Evolutionary conservation across 164 flowering plant genomes (phyloP).

Genomic region (Magnolia sinica): DNA sequence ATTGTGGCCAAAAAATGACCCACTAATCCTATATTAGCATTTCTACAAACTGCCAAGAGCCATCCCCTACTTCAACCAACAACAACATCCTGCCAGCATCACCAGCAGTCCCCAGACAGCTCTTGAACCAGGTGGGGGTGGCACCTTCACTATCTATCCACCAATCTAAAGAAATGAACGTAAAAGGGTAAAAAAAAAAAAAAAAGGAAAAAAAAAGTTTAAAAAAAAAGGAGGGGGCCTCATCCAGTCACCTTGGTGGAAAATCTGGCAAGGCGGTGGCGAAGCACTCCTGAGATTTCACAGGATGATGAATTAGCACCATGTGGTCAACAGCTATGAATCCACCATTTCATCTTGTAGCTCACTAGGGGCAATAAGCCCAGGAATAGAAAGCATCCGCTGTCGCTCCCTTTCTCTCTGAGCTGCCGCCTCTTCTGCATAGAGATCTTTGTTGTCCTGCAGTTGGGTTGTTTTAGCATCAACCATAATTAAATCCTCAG

Average conservation of each 20-base stretch:
- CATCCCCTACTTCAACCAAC: conserved; percentile 36
- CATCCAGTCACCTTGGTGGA: conserved; percentile 17
- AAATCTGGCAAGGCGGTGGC: conserved; percentile 8
- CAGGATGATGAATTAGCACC: conserved; percentile 2
- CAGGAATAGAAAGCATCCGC: conserved; percentile 86
- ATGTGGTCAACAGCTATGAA: conserved; percentile 31
- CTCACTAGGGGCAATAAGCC: conserved; percentile 93
- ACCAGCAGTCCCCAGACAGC: conserved; percentile 29
- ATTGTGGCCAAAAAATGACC: too few species aligned
- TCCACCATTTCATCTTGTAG: conserved; percentile 96
- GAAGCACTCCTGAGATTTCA: neutral
- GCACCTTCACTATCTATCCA: conserved; percentile 6
- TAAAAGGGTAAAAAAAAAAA: neutral
- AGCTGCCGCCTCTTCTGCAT: conserved; percentile 96
- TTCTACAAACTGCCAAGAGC: conserved; percentile 7
- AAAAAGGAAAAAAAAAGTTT: conserved; percentile 1
- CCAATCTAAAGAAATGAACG: neutral
- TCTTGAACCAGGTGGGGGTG: conserved; percentile 10
- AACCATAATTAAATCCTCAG: too few species aligned
- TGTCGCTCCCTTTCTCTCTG: conserved; percentile 88
- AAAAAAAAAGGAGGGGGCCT: conserved; percentile 1
- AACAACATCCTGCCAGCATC: conserved; percentile 24
- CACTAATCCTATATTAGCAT: too few species aligned
- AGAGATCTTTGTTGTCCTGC: conserved; percentile 98
- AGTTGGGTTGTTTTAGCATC: conserved; percentile 2